Evolutionary conservation across 2,329 filamentous ascomycete genomes (phyloP).

Genomic region (Ceratocystis diversiconidia): DNA sequence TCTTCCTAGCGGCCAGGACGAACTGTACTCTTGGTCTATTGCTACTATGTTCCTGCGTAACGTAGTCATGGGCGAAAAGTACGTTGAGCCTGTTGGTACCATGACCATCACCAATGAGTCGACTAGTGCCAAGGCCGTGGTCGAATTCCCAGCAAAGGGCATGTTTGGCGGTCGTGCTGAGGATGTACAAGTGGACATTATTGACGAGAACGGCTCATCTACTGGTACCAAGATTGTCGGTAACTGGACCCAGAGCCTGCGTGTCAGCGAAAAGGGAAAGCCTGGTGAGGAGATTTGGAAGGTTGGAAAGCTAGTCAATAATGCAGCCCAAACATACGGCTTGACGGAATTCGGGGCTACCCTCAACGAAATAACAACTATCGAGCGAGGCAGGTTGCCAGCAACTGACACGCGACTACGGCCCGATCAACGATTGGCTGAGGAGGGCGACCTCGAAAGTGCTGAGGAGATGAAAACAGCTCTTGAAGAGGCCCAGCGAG

Average conservation of each 20-base stretch:
- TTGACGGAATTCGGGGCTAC: constrained; percentile 73
- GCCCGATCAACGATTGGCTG: constrained; percentile 75
- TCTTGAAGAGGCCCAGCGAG: constrained; percentile 75
- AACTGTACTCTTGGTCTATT: constrained; percentile 76
- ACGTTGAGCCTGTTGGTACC: constrained; percentile 82
- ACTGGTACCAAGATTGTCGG: constrained; percentile 57
- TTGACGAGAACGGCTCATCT: constrained; percentile 49
- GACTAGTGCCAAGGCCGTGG: constrained; percentile 66
- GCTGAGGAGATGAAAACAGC: constrained; percentile 72
- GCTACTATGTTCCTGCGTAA: constrained; percentile 88
- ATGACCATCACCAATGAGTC: constrained; percentile 79
- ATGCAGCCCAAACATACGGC: constrained; percentile 69
- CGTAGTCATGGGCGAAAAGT: constrained; percentile 95
- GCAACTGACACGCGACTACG: constrained; percentile 71
- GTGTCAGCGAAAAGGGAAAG: constrained; percentile 42
- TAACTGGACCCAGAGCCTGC: constrained; percentile 70
- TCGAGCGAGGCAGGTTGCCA: constrained; percentile 63
- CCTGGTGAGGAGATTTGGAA: constrained; percentile 62
- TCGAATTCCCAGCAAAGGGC: constrained; percentile 85
- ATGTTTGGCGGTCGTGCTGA: constrained; percentile 95
- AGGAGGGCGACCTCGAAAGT: constrained; percentile 65
- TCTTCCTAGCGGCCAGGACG: constrained; percentile 50
- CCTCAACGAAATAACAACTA: constrained; percentile 72
- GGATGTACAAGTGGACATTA: constrained; percentile 67
- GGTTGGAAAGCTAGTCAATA: constrained; percentile 62